Evolutionary conservation across 192 early-diverging fungal genomes (phyloP), one percentile per base, ranked within the genome.

Genomic region (Backusella psychrophila): DNA sequence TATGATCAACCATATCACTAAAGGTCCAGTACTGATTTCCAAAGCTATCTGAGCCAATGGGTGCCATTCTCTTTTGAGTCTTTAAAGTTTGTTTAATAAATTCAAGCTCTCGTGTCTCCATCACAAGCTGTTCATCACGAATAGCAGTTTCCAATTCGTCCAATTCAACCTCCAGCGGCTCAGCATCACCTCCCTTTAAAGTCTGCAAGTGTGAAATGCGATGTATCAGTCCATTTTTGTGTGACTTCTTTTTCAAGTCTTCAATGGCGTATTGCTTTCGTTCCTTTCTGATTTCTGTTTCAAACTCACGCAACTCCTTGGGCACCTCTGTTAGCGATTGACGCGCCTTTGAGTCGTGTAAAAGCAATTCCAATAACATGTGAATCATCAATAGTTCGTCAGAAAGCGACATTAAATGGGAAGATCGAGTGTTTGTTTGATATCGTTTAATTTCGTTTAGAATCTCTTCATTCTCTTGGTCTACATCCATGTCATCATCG

Each of bases 11-110:
- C 15, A 77, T 19, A 44, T 79, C 78, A 59, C 41, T 65, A 39
- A 79, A 75, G 41, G 74, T 21, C 71, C 71, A 79, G 29, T 79
- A 79, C 2, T 68, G 11, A 38, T 79, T 79, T 34, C 68, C 68
- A 38, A 46, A 23, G 6, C 29, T 49, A 44, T 68, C 67, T 12
- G 19, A 65, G 0, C 49, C 69, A n/a, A 69, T 21, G 11, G 21
- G 42, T 11, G 69, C n/a, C 9, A 75, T 8, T 41, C 78, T 38
- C 21, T 56, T 69, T 12, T 75, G 72, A 0, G 41, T 0, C 11
- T 44, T 65, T n/a, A 26, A n/a, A 8, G 46, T 73, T 14, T 63
- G 11, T n/a, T 63, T 70, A n/a, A 74, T 59, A 66, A 75, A 65
- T 3, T 49, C 42, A 0, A 71, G 34, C 17, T 70, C 38, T 0